phyloP scores from a whole-genome alignment of 1,284 basidiomycete species.

The Irpex lacteus region DNA sequence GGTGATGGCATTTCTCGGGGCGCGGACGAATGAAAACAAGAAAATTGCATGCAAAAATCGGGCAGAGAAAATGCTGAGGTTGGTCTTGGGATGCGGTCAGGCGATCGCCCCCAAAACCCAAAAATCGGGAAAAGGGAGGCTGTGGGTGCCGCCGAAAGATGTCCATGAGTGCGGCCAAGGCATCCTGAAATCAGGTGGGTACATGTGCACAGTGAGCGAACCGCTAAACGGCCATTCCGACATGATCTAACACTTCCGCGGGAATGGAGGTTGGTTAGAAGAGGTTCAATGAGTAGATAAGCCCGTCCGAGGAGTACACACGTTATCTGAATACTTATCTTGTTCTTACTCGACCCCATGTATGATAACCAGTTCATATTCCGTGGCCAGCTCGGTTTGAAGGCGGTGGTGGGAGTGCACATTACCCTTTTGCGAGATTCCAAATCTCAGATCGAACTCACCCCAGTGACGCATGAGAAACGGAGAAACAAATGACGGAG shows the following conservation, averaged over 20 bases:
- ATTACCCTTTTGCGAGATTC: background rate
- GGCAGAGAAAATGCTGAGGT: background rate
- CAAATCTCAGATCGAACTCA: background rate
- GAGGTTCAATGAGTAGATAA: background rate
- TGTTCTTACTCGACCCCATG: background rate
- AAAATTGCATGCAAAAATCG: background rate
- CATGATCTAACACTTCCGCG: background rate
- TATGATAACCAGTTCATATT: too few relatives aligned
- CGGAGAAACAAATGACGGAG: too few relatives aligned
- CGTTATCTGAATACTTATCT: background rate
- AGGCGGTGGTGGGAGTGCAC: too few relatives aligned
- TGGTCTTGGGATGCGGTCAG: background rate
- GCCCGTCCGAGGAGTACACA: background rate
- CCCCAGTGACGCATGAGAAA: too few relatives aligned
- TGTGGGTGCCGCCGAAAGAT: background rate
- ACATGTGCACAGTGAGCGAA: background rate
- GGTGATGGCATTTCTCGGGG: background rate
- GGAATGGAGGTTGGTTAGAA: background rate
- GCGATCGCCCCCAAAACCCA: background rate
- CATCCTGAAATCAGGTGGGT: background rate
- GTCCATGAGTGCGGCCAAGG: background rate
- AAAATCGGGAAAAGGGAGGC: background rate
- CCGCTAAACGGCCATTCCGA: background rate
- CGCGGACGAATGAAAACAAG: background rate
- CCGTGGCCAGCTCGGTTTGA: too few relatives aligned